These are phyloP conservation scores for Gynostemma pentaphyllum DNA, from an alignment of 306 rosid genomes.

Conservation along the genomic window DNA sequence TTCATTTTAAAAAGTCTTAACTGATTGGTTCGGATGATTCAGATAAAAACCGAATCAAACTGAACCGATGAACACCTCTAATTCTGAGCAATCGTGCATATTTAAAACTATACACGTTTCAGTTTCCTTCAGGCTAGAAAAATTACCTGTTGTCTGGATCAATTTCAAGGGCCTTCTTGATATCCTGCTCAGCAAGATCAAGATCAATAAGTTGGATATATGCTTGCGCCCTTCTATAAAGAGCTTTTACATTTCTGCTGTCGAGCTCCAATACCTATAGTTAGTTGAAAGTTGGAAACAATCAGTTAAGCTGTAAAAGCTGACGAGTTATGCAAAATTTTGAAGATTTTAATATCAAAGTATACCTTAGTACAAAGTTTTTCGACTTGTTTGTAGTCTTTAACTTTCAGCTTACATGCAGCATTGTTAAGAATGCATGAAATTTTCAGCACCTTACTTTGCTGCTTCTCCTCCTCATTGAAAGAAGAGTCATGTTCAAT, in stretches of 20 bases:
- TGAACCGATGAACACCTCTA: no score
- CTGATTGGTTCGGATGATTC: no score
- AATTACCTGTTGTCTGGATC: constrained; percentile 30
- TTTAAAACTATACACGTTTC: no score
- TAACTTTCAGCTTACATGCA: constrained; percentile 32
- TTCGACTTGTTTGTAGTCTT: constrained; percentile 24
- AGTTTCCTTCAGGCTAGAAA: no score
- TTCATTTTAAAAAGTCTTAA: no score
- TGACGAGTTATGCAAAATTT: background rate
- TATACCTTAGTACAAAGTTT: constrained; percentile 32
- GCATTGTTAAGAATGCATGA: constrained; percentile 30
- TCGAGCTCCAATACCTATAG: constrained; percentile 33
- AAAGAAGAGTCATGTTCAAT: constrained; percentile 28
- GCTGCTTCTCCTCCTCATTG: constrained; percentile 28
- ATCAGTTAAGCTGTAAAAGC: background rate
- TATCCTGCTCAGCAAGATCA: constrained; percentile 33
- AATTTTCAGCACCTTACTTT: constrained; percentile 20
- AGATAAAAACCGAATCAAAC: no score
- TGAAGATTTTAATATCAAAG: background rate
- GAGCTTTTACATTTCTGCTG: constrained; percentile 29
- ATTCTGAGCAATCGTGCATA: no score
- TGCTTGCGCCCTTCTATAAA: constrained; percentile 35
- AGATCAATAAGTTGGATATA: constrained; percentile 28
- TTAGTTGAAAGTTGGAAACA: background rate
- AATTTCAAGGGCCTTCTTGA: constrained; percentile 32